Percentiles rank a stretch among this genome's conserved stretches.
Conservation (phyloP, 2,329 filamentous ascomycete species). For the Paraphaeosphaeria sporulosa region DNA sequence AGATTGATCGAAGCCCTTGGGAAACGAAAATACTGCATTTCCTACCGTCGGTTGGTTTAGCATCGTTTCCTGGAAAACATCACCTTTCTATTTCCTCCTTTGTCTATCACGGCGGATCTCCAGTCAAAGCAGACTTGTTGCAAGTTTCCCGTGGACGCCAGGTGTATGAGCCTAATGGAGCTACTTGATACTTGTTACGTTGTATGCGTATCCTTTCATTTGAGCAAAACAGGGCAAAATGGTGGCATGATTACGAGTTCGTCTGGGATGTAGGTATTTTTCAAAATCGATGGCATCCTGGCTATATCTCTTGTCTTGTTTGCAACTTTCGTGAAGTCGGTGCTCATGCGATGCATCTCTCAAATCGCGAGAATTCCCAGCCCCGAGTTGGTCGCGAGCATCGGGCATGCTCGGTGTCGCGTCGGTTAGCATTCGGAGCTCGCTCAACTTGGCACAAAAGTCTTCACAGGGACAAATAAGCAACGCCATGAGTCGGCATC, state of each 20-base stretch:
- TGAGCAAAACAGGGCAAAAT: conserved; percentile 23
- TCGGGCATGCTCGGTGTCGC: conserved; percentile 24
- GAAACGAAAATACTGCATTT: conserved; percentile 38
- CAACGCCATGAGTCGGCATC: not conserved
- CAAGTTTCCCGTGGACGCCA: conserved; percentile 20
- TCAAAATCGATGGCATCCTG: conserved; percentile 26
- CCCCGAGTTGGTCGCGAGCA: conserved; percentile 5
- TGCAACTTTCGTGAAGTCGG: not conserved
- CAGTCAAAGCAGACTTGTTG: conserved; percentile 24
- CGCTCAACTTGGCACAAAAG: not conserved
- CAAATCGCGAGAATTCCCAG: not conserved
- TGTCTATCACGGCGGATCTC: conserved; percentile 42
- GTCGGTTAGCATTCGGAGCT: conserved; percentile 6
- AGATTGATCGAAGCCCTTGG: conserved; percentile 40
- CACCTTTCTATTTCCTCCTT: conserved; percentile 37
- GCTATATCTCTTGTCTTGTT: conserved; percentile 3
- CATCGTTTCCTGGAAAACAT: conserved; percentile 35
- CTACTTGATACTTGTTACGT: conserved; percentile 31
- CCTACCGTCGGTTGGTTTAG: conserved; percentile 31
- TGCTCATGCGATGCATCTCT: not conserved
- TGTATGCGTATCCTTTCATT: conserved; percentile 33
- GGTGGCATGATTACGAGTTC: conserved; percentile 26
- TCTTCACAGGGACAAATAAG: not conserved
- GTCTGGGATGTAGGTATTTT: conserved; percentile 31
- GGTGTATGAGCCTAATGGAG: conserved; percentile 17